Evolutionary conservation across 1,139 yeast species (phyloP).

Genomic region (Entelexis sorbosivorans): DNA sequence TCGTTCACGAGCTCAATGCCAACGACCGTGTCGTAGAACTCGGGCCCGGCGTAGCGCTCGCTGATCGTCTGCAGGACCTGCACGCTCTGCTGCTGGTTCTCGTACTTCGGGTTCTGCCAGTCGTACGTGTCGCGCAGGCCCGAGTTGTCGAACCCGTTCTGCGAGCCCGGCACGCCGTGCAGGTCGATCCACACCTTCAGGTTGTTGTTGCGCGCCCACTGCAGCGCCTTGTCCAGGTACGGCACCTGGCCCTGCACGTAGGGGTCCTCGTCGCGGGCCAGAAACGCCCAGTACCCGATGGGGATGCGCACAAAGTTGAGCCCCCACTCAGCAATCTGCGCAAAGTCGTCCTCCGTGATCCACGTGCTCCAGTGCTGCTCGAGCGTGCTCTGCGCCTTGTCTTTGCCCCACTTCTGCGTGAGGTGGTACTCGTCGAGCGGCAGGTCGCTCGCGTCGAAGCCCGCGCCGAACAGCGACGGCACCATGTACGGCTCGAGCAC

Average conservation of each 20-base stretch:
- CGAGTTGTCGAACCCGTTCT: slow-evolving; percentile 92
- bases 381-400: slow-evolving; percentile 43
- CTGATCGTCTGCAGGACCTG: slow-evolving; percentile 38
- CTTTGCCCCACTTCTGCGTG: slow-evolving; percentile 51
- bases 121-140: slow-evolving; percentile 60
- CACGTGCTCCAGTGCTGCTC: slow-evolving; percentile 68
- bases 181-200: slow-evolving; percentile 82
- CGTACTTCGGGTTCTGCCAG: slow-evolving; percentile 40
- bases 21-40: slow-evolving; percentile 59
- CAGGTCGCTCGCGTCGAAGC: slow-evolving; percentile 35
- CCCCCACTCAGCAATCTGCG: slow-evolving; percentile 48
- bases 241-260: slow-evolving; percentile 75
- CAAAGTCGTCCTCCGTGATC: slow-evolving; percentile 65
- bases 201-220: slow-evolving; percentile 55
- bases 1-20: slow-evolving; percentile 85
- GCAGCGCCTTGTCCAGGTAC: slow-evolving; percentile 63
- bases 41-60: slow-evolving; percentile 54
- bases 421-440: slow-evolving; percentile 85
- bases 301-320: slow-evolving; percentile 84
- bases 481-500: slow-evolving; percentile 75
- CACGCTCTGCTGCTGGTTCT: slow-evolving; percentile 44
- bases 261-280: slow-evolving; percentile 55
- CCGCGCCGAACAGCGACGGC: slow-evolving; percentile 60
- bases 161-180: slow-evolving; percentile 97
- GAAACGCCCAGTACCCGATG: slow-evolving; percentile 93